Evolutionary conservation across 441 rosid genomes (phyloP).

Genomic region (Pelargonium citronellum): DNA sequence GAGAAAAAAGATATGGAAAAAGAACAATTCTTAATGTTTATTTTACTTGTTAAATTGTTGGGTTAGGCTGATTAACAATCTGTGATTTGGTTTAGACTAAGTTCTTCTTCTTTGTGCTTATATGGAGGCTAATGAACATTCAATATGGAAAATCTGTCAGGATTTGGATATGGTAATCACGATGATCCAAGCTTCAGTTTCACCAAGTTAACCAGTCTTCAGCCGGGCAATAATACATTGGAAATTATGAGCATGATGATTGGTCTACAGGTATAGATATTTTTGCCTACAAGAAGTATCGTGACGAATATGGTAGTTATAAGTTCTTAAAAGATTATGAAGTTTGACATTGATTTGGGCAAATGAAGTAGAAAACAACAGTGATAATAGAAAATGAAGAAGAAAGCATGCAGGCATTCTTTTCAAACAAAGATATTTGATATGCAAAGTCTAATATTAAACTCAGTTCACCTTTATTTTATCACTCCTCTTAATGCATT

Average conservation of each 20-base stretch:
- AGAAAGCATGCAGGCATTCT: neutral
- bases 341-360: neutral
- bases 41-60: no score
- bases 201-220: slow-evolving; percentile 12
- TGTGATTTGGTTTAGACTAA: neutral
- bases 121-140: slow-evolving; percentile 10
- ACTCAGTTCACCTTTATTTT: neutral
- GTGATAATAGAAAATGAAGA: neutral
- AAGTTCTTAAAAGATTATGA: neutral
- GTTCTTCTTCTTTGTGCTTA: neutral
- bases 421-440: neutral
- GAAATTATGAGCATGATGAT: slow-evolving; percentile 21
- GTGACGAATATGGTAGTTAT: neutral
- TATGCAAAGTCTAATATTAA: no score
- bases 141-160: slow-evolving; percentile 26
- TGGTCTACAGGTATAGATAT: slow-evolving; percentile 18
- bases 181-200: slow-evolving; percentile 16
- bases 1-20: no score
- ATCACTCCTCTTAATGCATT: neutral
- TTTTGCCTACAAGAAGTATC: slow-evolving; percentile 5
- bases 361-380: neutral
- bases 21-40: no score
- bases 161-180: slow-evolving; percentile 42
- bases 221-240: slow-evolving; percentile 21
- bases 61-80: no score